Base-by-base conservation (phyloP, 176 grass and related monocot genomes). In the Pontederia crassipes region DNA sequence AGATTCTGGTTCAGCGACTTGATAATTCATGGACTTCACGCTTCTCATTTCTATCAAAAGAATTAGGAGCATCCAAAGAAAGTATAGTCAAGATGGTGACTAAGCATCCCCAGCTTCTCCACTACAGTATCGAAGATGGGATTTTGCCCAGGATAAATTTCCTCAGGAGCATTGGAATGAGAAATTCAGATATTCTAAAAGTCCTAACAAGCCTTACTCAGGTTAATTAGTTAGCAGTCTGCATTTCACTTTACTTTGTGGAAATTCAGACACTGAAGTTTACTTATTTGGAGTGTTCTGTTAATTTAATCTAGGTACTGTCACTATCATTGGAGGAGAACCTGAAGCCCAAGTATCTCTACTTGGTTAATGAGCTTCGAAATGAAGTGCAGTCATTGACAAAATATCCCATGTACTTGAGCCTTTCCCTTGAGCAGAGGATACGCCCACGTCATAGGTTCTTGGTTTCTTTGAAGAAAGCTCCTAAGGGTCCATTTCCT, bases 61-160 rank as follows among this genome's bases (percentile, higher is more conserved):
- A 97, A 73, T 58, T 97, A 26, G 87, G 81, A 17, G 93, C 87
- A 28, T 79, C 93, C 49, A 97, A 85, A 79, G 74, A 82, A 83
- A 97, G 55, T 64, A 80, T 97, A 72, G 93, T 91, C 62, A 97
- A 90, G 53, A 91, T 97, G 93, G 83, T 91, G 67, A 88, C 73
- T 45, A 97, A 97, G 59, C 92, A 97, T 69, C 93, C 87, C 20
- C 93, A 88, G 66, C 82, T 97, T 58, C 88, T 91, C 67, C 87
- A 97, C 72, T 97, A 97, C 82, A 97, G 87, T 78, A 91, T 97
- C 67, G 76, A 97, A 70, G 81, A 97, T 77, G 93, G 93, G 58
- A 88, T 97, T 67, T 76, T 97, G 76, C 93, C 87, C 72, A 77
- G 84, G 72, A 85, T 97, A 64, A 85, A 91, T 65, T 97, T 88